Conservation (phyloP, 768 basidiomycete genomes). For the Coprinellus micaceus region DNA sequence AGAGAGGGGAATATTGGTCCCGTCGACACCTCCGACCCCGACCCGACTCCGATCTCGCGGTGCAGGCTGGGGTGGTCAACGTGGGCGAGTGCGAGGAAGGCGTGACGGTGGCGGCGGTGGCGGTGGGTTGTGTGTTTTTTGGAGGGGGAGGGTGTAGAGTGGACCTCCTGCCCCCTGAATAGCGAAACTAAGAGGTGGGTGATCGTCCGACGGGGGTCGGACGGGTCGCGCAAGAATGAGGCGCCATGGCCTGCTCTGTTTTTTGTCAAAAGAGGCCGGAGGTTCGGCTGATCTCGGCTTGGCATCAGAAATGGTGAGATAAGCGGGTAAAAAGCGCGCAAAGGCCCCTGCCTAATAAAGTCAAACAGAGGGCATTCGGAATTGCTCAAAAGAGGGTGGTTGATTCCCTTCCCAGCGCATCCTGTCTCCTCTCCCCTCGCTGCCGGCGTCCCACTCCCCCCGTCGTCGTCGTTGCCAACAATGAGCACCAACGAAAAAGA, state of each 20-base stretch:
- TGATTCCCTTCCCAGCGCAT: slow-evolving; percentile 4
- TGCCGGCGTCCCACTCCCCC: not conserved
- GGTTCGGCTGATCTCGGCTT: slow-evolving; percentile 2
- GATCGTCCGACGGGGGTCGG: not conserved
- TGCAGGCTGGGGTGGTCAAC: not conserved
- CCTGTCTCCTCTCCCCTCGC: slow-evolving; percentile 6
- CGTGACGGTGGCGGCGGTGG: not conserved
- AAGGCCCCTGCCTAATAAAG: slow-evolving; percentile 6
- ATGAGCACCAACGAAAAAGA: slow-evolving; percentile 43
- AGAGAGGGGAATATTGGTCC: not conserved
- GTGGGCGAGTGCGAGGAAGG: not conserved
- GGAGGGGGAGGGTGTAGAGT: not conserved
- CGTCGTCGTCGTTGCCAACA: slow-evolving; percentile 1
- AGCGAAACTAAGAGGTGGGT: too few relatives aligned
- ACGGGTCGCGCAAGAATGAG: not conserved
- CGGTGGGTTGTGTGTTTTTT: not conserved
- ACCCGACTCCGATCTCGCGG: not conserved
- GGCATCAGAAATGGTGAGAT: slow-evolving; percentile 9
- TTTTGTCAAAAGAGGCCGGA: not conserved
- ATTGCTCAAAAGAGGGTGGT: slow-evolving; percentile 13
- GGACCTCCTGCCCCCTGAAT: too few relatives aligned
- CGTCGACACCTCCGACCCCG: not conserved
- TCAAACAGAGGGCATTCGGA: slow-evolving; percentile 7
- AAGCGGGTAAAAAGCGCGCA: not conserved
- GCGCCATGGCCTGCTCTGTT: not conserved